phyloP scores from a whole-genome alignment of 2,329 filamentous ascomycete genomes.

The Aspergillus brasiliensis region DNA sequence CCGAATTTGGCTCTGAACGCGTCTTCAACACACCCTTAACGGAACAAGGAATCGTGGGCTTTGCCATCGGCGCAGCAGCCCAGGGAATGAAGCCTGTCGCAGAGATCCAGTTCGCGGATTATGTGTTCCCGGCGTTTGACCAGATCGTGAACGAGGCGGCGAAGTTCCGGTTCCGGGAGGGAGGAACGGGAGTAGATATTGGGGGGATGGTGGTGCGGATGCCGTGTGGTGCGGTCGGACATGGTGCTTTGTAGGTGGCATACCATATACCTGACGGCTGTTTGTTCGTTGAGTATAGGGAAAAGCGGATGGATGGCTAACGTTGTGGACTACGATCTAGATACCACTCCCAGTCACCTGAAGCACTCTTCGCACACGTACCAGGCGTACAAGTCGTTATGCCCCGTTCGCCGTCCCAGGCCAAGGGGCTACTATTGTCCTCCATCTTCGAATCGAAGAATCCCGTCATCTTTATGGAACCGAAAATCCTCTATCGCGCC shows the following conservation, averaged over 20 bases:
- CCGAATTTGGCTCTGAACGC: constrained; percentile 81
- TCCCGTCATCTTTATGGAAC: constrained; percentile 90
- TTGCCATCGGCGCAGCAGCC: constrained; percentile 85
- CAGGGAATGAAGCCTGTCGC: constrained; percentile 92
- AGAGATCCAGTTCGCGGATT: constrained; percentile 95
- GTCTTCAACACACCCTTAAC: constrained; percentile 96
- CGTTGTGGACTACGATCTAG: constrained; percentile 14
- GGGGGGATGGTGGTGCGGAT: constrained; percentile 86
- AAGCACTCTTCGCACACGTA: constrained; percentile 84
- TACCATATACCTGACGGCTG: too few species aligned
- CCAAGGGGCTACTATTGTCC: constrained; percentile 80
- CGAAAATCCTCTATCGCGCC: constrained; percentile 88
- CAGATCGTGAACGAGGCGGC: constrained; percentile 93
- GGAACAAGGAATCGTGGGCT: constrained; percentile 93
- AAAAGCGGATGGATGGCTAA: too few species aligned
- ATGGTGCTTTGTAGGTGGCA: constrained; percentile 68
- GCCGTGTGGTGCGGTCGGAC: constrained; percentile 87
- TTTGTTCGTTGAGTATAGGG: too few species aligned
- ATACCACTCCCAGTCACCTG: constrained; percentile 87
- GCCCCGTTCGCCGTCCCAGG: constrained; percentile 81
- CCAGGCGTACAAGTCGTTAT: constrained; percentile 84
- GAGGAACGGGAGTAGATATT: constrained; percentile 64
- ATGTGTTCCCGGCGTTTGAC: constrained; percentile 89
- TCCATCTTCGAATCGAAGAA: constrained; percentile 76
- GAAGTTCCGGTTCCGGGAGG: constrained; percentile 79